Evolutionary conservation across 2,329 filamentous ascomycete species (phyloP), one percentile per base, ranked within the genome.

Genomic region (Graphilbum sp.): DNA sequence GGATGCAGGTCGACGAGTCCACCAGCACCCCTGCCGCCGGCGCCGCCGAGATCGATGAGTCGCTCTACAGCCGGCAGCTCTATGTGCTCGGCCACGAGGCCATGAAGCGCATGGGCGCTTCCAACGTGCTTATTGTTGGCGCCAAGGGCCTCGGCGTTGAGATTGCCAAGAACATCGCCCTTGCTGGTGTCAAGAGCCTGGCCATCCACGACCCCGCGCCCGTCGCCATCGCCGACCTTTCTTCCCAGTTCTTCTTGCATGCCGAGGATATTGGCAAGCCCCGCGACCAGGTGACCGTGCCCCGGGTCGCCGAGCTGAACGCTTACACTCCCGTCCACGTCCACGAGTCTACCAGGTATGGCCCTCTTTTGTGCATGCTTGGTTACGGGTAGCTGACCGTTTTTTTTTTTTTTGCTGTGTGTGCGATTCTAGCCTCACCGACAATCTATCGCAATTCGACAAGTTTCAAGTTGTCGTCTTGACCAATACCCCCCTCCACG

Each of bases 91-190:
- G 75, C 46, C 75, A 79, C 51, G 75, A 79, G 59, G 90, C 90
- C 47, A 98, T 98, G 90, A 96, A 93, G 70, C 86, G 90, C 53
- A 98, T 98, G 90, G 75, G 87, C 53, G 83, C 86, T 44, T 96
- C 90, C 39, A 92, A 96, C 54, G 74, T 98, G 43, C 80, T 98
- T 38, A 70, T 98, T 40, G 81, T 88, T 45, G 90, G 90, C 46
- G 66, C 96, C 48, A 88, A 90, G 58, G 90, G 90, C 37, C 72
- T 98, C 31, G 90, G 90, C 64, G 88, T 95, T 40, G 90, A 98
- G 62, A 90, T 98, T 51, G 88, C 90, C 53, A 98, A 98, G 72
- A 98, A 98, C 54, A 85, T 98, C 53, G 90, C 90, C 43, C 78
- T 98, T 50, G 90, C 90, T 50, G 90, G 90, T 57, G 90, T 98